Evolutionary conservation across 1,139 yeast genomes (phyloP), one percentile per base, ranked within the genome.

Genomic region (Yamadazyma friedrichii): DNA sequence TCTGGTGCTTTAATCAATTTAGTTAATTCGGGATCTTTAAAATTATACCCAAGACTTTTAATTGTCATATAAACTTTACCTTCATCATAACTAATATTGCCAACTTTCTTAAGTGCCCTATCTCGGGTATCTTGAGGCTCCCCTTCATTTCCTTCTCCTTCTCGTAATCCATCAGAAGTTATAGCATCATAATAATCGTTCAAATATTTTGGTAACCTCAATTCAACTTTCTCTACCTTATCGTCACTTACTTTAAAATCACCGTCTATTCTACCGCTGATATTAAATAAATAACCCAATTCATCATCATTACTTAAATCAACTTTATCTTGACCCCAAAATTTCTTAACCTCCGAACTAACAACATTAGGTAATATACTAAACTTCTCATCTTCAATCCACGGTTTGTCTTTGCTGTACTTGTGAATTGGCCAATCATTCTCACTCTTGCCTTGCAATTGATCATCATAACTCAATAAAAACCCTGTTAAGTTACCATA

Each of bases 401-500:
- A 84, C 4, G 78, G 74, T 15, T 62, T 52, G 8, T 65, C 60
- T 26, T 66, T 59, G 27, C 65, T 62, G 42, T 46, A 71, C 2
- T 66, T 38, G 24, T 73, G 80, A 22, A 82, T 56, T 1, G 89
- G 89, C 78, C 84, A 84, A 0, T 80, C 68, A 41, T 74, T 70
- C 0, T 55, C 61, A 31, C 68, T 65, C 40, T 70, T 65, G 9
- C 76, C 75, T 4, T 62, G 53, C 3, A 70, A 13, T 27, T 68
- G 71, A 56, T 85, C 93, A 9, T 66, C 62, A 51, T 83, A 86
- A 38, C 84, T 80, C 43, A 81, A 61, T 54, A 68, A 71, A 47
- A 83, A 76, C 8, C 96, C 96, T 0, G 95, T 85, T 9, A 88
- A 59, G 52, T 86, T 84, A 1, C 85, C 86, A 56, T 83, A 84